Percentiles rank a stretch among this genome's conserved stretches.
Conservation (phyloP, 805 yeast species). For the Ogataea haglerorum region DNA sequence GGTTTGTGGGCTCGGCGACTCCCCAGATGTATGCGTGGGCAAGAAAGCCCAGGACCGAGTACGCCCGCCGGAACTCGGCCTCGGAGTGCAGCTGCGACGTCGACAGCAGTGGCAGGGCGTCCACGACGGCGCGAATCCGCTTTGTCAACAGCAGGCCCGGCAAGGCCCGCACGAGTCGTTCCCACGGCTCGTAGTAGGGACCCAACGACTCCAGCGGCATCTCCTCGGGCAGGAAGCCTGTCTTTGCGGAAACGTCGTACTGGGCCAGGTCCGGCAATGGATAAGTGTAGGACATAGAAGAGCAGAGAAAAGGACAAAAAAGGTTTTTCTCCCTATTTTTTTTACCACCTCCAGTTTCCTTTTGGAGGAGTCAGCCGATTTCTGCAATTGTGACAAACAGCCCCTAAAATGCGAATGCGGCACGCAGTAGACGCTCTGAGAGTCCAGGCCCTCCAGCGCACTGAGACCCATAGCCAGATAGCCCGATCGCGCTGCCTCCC, state of each 20-base stretch:
- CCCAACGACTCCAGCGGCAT: slow-evolving; percentile 62
- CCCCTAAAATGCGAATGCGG: too few species aligned
- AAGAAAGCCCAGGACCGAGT: slow-evolving; percentile 71
- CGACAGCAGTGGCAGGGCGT: slow-evolving; percentile 53
- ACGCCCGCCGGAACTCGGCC: slow-evolving; percentile 72
- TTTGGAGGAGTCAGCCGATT: slow-evolving; percentile 2
- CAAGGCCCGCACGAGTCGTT: slow-evolving; percentile 55
- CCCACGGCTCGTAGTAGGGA: slow-evolving; percentile 73
- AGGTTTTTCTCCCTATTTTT: slow-evolving; percentile 4
- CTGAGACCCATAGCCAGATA: too few species aligned
- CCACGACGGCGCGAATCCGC: slow-evolving; percentile 59
- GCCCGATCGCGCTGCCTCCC: not conserved
- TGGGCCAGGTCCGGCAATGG: slow-evolving; percentile 52
- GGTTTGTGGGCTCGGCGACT: slow-evolving; percentile 54
- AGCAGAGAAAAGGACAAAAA: not conserved
- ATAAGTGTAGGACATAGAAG: slow-evolving; percentile 25
- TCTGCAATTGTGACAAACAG: not conserved
- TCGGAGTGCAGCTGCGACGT: slow-evolving; percentile 42
- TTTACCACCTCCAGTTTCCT: slow-evolving; percentile 9
- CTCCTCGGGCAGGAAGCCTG: slow-evolving; percentile 77
- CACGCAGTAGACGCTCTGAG: too few species aligned
- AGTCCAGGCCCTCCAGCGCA: too few species aligned
- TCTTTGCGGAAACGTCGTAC: slow-evolving; percentile 63
- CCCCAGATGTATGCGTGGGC: slow-evolving; percentile 93
- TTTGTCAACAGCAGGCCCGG: slow-evolving; percentile 73